Evolutionary conservation across 1,284 basidiomycete genomes (phyloP), one percentile per base, ranked within the genome.

Genomic region (Boletus sp.): DNA sequence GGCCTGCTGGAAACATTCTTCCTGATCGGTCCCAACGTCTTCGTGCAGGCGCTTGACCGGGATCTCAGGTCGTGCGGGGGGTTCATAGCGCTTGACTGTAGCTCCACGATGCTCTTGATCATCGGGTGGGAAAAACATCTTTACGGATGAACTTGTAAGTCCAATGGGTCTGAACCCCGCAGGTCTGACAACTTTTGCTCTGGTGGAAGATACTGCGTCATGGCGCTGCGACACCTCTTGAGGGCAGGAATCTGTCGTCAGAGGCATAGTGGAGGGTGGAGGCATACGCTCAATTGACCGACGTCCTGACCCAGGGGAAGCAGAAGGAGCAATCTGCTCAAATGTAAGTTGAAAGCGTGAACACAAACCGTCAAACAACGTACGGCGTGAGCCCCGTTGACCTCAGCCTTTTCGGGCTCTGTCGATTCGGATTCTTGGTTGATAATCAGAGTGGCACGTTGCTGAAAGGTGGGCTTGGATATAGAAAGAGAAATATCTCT

Each of bases 81-180:
- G 55, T 17, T 59, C 67, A 10, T 68, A 53, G 28, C 40, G 58
- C 55, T 61, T 50, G 21, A 47, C 21, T 19, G 56, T 16, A 30
- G 37, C 14, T 31, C 58, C 62, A 35, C 64, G 71, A 28, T 66
- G 62, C 28, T 79, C 77, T n/a, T 79, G 72, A 59, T 74, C 89
- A 31, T 91, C 89, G 54, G 81, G 83, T 49, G 90, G 89, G 69
- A 91, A 91, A 72, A 91, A 91, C 64, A 80, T 81, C 70, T 86
- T 88, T 48, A 91, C 76, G 4, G 87, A 80, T 19, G 84, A 87
- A 66, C 80, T 89, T 13, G 81, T 55, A 49, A 74, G 70, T 4
- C 79, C 81, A 43, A 90, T 87, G 2, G 89, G 88, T 67, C 83
- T 88, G 75, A 90, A 90, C 17, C 85, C 85, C 11, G 78, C 68